Percentiles rank a stretch among this genome's conserved stretches.
These are phyloP conservation scores for Trichopus zeylanicus DNA, from an alignment of 116 monocot species.

Conservation along the genomic window DNA sequence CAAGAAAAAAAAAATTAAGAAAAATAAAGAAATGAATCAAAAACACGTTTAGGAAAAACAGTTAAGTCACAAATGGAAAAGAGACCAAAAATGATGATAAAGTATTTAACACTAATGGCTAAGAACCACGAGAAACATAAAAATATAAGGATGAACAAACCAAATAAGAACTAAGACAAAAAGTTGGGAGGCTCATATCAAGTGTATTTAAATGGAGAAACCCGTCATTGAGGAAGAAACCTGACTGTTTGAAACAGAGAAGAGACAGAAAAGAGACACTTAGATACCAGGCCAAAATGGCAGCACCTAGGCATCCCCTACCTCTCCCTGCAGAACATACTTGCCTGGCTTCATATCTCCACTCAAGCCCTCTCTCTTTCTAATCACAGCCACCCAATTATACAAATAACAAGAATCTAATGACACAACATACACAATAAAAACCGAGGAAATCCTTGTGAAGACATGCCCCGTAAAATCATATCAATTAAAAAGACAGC, in stretches of 20 bases:
- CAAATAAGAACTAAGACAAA: neutral
- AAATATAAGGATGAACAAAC: neutral
- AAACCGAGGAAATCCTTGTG: neutral
- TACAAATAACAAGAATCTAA: neutral
- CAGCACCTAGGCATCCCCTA: conserved; percentile 10
- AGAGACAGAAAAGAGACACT: neutral
- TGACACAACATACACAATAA: neutral
- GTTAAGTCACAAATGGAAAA: no score
- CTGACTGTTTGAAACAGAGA: neutral
- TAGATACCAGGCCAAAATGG: conserved; percentile 13
- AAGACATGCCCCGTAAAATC: no score
- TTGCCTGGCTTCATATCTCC: conserved; percentile 3
- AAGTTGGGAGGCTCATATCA: conserved; percentile 24
- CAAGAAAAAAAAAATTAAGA: no score
- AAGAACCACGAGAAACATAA: neutral
- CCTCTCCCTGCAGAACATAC: neutral
- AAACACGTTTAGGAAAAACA: no score
- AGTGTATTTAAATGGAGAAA: conserved; percentile 18
- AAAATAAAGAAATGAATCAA: no score
- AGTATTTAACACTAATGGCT: neutral
- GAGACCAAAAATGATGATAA: no score
- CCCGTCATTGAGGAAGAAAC: conserved; percentile 19
- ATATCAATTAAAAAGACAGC: no score
- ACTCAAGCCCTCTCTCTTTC: conserved; percentile 23
- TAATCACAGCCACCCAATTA: conserved; percentile 15